phyloP scores from a whole-genome alignment of 371 early-diverging fungal genomes.

The Syncephalastrum contaminatum region DNA sequence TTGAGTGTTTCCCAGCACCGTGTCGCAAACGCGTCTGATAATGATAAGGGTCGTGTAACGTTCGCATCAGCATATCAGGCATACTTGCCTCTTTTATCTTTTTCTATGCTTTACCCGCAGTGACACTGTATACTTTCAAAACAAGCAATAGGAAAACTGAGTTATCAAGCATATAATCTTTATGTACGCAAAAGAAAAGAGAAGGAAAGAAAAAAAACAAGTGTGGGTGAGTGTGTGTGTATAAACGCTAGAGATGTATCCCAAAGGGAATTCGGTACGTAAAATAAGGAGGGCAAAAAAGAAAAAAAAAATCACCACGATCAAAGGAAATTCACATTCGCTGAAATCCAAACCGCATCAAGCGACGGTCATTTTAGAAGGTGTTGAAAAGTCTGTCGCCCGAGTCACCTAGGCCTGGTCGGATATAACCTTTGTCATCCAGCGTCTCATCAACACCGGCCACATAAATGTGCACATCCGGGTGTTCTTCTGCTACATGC shows the following conservation, averaged over 20 bases:
- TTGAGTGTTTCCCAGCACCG: constrained; percentile 24
- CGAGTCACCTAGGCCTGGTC: constrained; percentile 78
- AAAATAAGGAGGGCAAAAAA: background rate
- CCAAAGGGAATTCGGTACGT: background rate
- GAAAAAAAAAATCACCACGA: background rate
- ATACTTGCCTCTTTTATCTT: background rate
- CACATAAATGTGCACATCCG: constrained; percentile 71
- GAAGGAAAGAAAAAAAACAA: background rate
- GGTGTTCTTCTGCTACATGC: constrained; percentile 61
- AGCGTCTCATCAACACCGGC: constrained; percentile 74
- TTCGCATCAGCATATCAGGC: constrained; percentile 1
- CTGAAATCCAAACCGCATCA: too few species aligned
- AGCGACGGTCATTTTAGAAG: constrained; percentile 9
- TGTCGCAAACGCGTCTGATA: constrained; percentile 16
- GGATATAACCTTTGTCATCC: constrained; percentile 64
- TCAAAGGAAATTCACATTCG: background rate
- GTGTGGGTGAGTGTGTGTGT: background rate
- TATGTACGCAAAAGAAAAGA: background rate
- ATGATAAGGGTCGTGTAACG: background rate
- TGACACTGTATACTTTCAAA: background rate
- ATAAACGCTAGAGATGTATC: background rate
- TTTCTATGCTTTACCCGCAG: constrained; percentile 1
- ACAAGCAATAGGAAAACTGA: background rate
- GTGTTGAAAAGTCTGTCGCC: constrained; percentile 76
- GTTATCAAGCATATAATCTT: background rate